Evolutionary conservation across 805 yeast genomes (phyloP), one percentile per base, ranked within the genome.

Genomic region (Cyberlindnera xylosilytica): DNA sequence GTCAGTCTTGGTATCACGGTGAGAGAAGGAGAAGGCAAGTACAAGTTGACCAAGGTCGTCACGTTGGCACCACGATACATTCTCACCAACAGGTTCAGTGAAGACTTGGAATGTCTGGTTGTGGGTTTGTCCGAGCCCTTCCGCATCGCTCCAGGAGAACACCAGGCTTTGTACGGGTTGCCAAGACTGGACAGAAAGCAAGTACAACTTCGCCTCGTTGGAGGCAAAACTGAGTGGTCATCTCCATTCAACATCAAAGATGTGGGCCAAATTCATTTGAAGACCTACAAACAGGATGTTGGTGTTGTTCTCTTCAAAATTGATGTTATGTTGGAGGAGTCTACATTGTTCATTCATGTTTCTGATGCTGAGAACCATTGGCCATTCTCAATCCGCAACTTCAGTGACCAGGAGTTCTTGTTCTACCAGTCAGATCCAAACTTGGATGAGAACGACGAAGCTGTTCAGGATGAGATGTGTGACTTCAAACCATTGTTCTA

Each of bases 311-410:
- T 93, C 30, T 63, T 89, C 26, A 81, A 85, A 56, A 75, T 87
- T 22, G 90, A 84, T 44, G 76, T 88, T 20, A 60, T 83, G 27
- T 68, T 88, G n/a, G 96, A 90, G 48, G 76, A 79, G 34, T 89
- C 96, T 0, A 79, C 96, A 0, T 67, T 95, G 16, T 90, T 88
- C 55, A 74, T 93, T 36, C 83, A 81, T 50, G 61, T 91, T 28
- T 75, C 74, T 32, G 81, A 81, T 57, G 93, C 95, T 2, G 77
- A 78, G 27, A 74, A 80, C 46, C 70, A 74, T 45, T 93, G 99
- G 99, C 99, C 99, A 11, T 93, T 68, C 59, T 87, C 97, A 0
- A 81, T 93, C 32, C 70, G 97, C 47, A 93, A 93, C 60, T 90
- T 88, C 63, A 87, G 93, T 59, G 87, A 87, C 47, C 66, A 76